Base-by-base conservation (phyloP, 2,329 filamentous ascomycete genomes). In the Westerdykella aurantiaca region DNA sequence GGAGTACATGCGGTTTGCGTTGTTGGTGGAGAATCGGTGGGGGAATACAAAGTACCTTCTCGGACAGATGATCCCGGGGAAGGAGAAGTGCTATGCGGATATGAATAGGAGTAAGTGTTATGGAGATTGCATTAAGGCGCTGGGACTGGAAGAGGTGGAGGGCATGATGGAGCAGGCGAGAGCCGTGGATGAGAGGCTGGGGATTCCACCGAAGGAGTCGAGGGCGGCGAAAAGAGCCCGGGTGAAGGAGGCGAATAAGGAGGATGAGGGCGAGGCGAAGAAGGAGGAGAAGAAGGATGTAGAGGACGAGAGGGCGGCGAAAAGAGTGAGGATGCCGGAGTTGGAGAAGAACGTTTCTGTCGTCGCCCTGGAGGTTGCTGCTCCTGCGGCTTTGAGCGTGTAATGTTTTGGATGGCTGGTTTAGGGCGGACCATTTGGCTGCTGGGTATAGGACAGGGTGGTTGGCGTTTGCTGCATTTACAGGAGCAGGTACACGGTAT, bases 31-130 rank as follows among this genome's bases (percentile, higher is more conserved):
- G 62, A 97, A 98, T 66, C 82, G 83, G 49, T 93, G 84, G 66
- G 85, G 86, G 37, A 98, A 98, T 70, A 95, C 90, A 5, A 98
- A 98, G 66, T 98, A 86, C 64, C 74, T 93, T 25, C 79, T 98
- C 22, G 80, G 80, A 34, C 88, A 95, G 65, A 79, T 96, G 68
- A 81, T 97, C 18, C 88, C 89, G 0, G 88, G 90, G 13, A 94
- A 89, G 64, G 74, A 80, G 38, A 72, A 78, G 33, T 73, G 72
- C 1, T 86, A 85, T 62, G 74, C 76, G 46, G 67, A 73, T 3
- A 75, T 93, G 53, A 81, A 79, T 49, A 68, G 72, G 38, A 77
- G 78, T 47, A 89, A 84, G 69, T 85, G 78, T 54, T 95, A 96
- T 60, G 71, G 69, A 7, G 81, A 86, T 41, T 67, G 83, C 2